Percentiles rank a stretch among this genome's conserved stretches.
These are phyloP conservation scores for Martiniozyma asiatica DNA, from an alignment of 1,139 yeast genomes.

Conservation along the genomic window DNA sequence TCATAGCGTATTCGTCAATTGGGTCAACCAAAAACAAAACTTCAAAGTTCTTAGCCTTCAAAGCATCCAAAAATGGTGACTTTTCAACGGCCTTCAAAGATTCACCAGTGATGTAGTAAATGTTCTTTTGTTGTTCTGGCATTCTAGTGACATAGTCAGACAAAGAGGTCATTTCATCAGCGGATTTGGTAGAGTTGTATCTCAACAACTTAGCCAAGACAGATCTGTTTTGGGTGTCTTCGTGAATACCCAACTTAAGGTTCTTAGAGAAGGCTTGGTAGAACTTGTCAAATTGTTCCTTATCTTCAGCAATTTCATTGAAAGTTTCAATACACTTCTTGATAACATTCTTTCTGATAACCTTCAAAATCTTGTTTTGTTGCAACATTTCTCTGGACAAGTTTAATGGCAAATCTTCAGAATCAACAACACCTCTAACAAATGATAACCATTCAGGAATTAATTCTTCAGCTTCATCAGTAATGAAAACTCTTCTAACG, in stretches of 20 bases:
- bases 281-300: conserved; percentile 97
- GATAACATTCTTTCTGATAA: conserved; percentile 97
- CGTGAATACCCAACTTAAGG: conserved; percentile 98
- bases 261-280: conserved; percentile 97
- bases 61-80: conserved; percentile 98
- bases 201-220: conserved; percentile 94
- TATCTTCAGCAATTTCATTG: conserved; percentile 98
- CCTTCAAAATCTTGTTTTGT: conserved; percentile 99
- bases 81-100: conserved; percentile 93
- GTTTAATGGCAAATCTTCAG: conserved; percentile 99
- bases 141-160: conserved; percentile 97
- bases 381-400: conserved; percentile 99
- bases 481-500: conserved; percentile 99
- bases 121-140: conserved; percentile 99
- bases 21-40: conserved; percentile 97
- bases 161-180: conserved; percentile 88
- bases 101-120: conserved; percentile 99
- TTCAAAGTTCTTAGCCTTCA: conserved; percentile 97
- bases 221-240: conserved; percentile 94
- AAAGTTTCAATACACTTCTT: conserved; percentile 98
- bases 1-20: conserved; percentile 98
- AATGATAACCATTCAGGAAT: conserved; percentile 98
- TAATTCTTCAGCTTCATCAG: conserved; percentile 98
- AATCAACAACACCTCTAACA: conserved; percentile 98
- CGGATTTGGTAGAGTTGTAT: conserved; percentile 92